Evolutionary conservation across 768 basidiomycete genomes (phyloP).

Genomic region (Rhodosporidiobolus sp.): DNA sequence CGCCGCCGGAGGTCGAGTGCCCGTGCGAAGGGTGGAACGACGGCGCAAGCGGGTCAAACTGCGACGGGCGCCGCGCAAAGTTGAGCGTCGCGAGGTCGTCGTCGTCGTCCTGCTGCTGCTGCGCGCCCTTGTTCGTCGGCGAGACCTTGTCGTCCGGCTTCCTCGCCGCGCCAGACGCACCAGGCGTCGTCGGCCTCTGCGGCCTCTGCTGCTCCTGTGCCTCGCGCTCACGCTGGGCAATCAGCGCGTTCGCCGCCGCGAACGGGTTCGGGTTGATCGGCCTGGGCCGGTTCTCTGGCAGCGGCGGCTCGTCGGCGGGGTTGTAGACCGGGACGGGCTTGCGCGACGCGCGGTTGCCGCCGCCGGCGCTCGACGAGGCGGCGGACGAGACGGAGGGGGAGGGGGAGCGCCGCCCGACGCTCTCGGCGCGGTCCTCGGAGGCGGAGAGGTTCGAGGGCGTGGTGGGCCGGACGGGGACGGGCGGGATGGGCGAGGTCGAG

Average conservation of each 20-base stretch:
- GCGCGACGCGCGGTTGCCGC: neutral
- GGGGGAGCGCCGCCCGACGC: neutral
- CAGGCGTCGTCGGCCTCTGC: neutral
- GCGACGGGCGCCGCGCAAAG: constrained; percentile 32
- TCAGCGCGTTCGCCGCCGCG: constrained; percentile 5
- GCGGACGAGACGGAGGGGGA: constrained; percentile 12
- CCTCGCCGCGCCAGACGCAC: neutral
- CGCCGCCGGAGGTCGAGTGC: constrained; percentile 4
- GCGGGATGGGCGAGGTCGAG: constrained; percentile 3
- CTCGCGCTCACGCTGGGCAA: neutral
- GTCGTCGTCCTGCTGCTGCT: constrained; percentile 9
- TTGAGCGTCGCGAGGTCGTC: constrained; percentile 36
- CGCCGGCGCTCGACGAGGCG: neutral
- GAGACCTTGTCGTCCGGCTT: neutral
- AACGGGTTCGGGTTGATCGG: constrained; percentile 31
- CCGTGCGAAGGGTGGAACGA: constrained; percentile 20
- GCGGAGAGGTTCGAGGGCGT: neutral
- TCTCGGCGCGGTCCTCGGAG: neutral
- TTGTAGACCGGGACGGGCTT: constrained; percentile 31
- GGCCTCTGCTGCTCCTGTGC: neutral
- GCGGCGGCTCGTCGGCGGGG: neutral
- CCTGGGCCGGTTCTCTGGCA: neutral
- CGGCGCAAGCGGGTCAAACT: constrained; percentile 32
- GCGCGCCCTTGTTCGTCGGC: neutral
- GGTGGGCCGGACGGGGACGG: neutral